Percentiles rank a stretch among this genome's conserved stretches.
phyloP scores from a whole-genome alignment of 2,329 filamentous ascomycete species.

The Ascochyta viciae-villosae region DNA sequence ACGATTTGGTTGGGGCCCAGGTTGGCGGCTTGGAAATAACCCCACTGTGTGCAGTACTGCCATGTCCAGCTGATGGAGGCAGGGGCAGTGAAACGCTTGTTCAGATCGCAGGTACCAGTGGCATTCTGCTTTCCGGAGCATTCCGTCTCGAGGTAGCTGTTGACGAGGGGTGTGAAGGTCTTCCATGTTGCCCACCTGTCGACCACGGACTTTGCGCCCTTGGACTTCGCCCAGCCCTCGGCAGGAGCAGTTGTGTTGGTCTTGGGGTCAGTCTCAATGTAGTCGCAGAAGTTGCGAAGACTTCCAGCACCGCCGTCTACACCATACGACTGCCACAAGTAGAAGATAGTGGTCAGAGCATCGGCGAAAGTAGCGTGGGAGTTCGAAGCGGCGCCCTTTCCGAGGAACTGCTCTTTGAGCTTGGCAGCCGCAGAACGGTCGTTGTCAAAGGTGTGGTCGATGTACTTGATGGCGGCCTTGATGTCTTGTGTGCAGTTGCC shows the following conservation, averaged over 20 bases:
- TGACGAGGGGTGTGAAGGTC: conserved; percentile 47
- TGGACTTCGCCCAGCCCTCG: conserved; percentile 51
- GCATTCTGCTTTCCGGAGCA: conserved; percentile 46
- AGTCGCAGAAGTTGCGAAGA: conserved; percentile 55
- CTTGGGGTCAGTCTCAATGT: conserved; percentile 53
- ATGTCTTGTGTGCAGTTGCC: conserved; percentile 60
- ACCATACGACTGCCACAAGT: conserved; percentile 55
- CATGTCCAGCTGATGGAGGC: conserved; percentile 56
- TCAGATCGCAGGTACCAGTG: conserved; percentile 48
- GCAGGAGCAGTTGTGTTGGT: conserved; percentile 47
- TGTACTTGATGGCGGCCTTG: conserved; percentile 56
- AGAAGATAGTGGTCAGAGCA: conserved; percentile 51
- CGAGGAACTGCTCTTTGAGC: conserved; percentile 59
- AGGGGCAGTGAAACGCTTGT: conserved; percentile 45
- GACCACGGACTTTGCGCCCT: conserved; percentile 52
- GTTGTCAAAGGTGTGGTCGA: conserved; percentile 55
- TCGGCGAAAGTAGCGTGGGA: conserved; percentile 57
- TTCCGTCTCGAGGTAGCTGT: conserved; percentile 50
- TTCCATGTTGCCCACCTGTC: conserved; percentile 54
- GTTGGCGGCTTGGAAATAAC: conserved; percentile 58
- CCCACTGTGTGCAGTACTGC: conserved; percentile 63
- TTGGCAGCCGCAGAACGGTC: conserved; percentile 43
- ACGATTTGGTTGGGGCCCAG: conserved; percentile 56
- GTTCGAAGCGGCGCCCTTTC: conserved; percentile 55
- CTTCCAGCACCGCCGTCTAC: conserved; percentile 44